phyloP scores from a whole-genome alignment of 2,329 filamentous ascomycete species.

The Clonostachys chloroleuca region DNA sequence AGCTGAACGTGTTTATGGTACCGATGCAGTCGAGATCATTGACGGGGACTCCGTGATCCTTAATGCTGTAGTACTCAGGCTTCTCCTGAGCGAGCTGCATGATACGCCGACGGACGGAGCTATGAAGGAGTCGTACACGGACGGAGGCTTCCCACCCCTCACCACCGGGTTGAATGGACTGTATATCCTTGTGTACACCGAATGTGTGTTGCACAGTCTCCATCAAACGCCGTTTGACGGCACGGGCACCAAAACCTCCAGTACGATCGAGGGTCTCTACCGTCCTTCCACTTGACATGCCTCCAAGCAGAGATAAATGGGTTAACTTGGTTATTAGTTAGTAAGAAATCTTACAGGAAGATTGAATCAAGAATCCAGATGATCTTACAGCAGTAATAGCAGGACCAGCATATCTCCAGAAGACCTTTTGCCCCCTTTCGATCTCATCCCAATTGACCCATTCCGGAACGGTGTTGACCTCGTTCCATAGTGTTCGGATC shows the following conservation, averaged over 20 bases:
- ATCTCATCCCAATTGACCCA: constrained; percentile 81
- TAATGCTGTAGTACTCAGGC: constrained; percentile 56
- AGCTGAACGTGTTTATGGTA: constrained; percentile 68
- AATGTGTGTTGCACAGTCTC: constrained; percentile 76
- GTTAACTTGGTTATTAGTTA: constrained; percentile 31
- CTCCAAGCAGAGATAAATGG: constrained; percentile 62
- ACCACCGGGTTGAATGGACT: constrained; percentile 61
- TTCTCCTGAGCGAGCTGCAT: constrained; percentile 47
- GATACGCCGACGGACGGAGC: constrained; percentile 58
- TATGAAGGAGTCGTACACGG: constrained; percentile 61
- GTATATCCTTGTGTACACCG: constrained; percentile 61
- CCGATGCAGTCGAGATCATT: constrained; percentile 72
- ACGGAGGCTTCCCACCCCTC: constrained; percentile 57
- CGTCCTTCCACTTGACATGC: constrained; percentile 68
- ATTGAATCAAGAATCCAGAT: too few relatives aligned
- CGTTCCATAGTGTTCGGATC: constrained; percentile 54
- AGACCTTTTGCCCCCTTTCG: constrained; percentile 65
- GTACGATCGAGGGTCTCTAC: constrained; percentile 72
- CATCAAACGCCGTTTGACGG: constrained; percentile 55
- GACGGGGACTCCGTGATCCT: constrained; percentile 58
- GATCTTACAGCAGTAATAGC: too few relatives aligned
- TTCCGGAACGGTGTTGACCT: constrained; percentile 62
- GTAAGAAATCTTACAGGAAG: too few relatives aligned
- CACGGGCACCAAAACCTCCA: constrained; percentile 66
- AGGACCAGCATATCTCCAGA: constrained; percentile 58